Percentiles rank a stretch among this genome's conserved stretches.
Evolutionary conservation across 1,284 basidiomycete species (phyloP).

Genomic region (Moniliophthora roreri): DNA sequence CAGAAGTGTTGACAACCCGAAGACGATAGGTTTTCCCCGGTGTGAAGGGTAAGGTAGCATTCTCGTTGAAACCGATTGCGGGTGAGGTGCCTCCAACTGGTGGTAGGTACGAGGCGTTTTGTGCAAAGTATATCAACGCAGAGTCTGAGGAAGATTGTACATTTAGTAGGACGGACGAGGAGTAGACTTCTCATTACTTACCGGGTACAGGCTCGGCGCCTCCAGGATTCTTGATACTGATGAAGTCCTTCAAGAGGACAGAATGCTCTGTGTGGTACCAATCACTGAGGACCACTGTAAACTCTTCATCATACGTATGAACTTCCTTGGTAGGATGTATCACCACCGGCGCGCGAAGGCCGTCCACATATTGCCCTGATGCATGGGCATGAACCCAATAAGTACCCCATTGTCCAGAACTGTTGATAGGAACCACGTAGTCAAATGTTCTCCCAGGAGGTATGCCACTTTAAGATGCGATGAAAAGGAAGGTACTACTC

Average conservation of each 20-base stretch:
- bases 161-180: not conserved
- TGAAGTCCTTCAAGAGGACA: conserved; percentile 66
- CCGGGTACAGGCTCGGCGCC: conserved; percentile 89
- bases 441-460: conserved; percentile 74
- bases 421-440: conserved; percentile 79
- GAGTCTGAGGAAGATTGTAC: conserved; percentile 54
- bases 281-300: conserved; percentile 80
- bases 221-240: conserved; percentile 74
- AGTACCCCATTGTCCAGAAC: conserved; percentile 77
- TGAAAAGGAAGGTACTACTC: not conserved
- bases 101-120: conserved; percentile 70
- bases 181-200: conserved; percentile 26
- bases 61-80: conserved; percentile 79
- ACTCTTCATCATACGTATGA: conserved; percentile 88
- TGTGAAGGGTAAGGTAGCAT: conserved; percentile 81
- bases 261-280: conserved; percentile 84
- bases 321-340: conserved; percentile 67
- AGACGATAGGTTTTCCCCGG: conserved; percentile 80
- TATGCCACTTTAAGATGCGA: conserved; percentile 60
- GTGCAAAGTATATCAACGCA: conserved; percentile 82
- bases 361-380: conserved; percentile 84
- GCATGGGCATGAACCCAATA: conserved; percentile 87
- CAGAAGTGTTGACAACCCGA: conserved; percentile 78
- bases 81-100: conserved; percentile 52
- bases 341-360: conserved; percentile 76